Conservation (phyloP, 345 rosid genomes). For the Microcos paniculata region DNA sequence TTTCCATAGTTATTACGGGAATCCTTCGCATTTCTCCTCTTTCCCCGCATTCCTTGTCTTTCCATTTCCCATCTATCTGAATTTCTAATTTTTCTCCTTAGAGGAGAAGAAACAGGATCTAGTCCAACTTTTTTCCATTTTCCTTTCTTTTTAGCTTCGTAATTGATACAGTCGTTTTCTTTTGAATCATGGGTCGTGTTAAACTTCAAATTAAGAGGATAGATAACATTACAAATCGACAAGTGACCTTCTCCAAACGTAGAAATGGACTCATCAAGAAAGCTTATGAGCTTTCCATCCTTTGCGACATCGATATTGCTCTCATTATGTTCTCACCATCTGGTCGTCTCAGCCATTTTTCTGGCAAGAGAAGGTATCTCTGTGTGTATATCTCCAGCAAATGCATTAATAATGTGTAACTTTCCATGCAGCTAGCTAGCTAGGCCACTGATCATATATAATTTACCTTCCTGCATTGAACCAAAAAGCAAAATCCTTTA, state of each 20-base stretch:
- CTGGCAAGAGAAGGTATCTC: slow-evolving; percentile 64
- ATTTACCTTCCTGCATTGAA: too few species aligned
- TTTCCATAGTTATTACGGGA: not conserved
- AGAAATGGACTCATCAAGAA: slow-evolving; percentile 84
- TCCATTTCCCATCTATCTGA: not conserved
- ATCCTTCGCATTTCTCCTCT: not conserved
- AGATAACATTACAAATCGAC: slow-evolving; percentile 66
- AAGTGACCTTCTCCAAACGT: slow-evolving; percentile 79
- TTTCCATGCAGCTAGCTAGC: too few species aligned
- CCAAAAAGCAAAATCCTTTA: too few species aligned
- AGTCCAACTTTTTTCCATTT: not conserved
- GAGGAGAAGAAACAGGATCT: not conserved
- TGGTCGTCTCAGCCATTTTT: slow-evolving; percentile 66
- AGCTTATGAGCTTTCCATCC: slow-evolving; percentile 79
- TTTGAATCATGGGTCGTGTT: slow-evolving; percentile 59
- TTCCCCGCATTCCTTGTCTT: not conserved
- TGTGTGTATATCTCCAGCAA: not conserved
- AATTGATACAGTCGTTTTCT: not conserved
- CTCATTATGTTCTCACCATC: slow-evolving; percentile 84
- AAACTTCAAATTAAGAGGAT: slow-evolving; percentile 70
- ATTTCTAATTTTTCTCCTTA: not conserved
- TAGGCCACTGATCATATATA: too few species aligned
- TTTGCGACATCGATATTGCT: slow-evolving; percentile 81
- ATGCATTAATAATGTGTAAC: not conserved
- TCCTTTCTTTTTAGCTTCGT: not conserved